phyloP scores from a whole-genome alignment of 73 alveolate genomes.

The Paraurostyla sp. region DNA sequence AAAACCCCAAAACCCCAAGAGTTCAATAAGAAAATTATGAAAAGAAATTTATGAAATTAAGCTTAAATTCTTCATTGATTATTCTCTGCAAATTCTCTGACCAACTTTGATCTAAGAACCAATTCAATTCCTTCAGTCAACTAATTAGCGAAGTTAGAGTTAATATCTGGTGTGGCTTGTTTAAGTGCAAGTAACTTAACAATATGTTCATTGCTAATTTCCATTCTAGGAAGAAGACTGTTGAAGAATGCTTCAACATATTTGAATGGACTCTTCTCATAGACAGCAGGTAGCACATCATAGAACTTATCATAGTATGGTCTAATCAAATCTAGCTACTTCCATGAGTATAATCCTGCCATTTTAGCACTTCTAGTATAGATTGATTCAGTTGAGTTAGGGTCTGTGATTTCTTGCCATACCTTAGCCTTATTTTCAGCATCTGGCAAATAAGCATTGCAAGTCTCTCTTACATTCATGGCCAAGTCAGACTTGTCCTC shows the following conservation, averaged over 20 bases:
- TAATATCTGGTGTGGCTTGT: conserved; percentile 11
- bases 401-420: conserved; percentile 39
- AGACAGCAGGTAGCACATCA: background rate
- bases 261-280: background rate
- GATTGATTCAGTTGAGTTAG: background rate
- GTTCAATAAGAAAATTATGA: too few relatives aligned
- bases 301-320: conserved; percentile 43
- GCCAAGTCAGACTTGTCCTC: conserved; percentile 61
- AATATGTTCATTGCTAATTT: conserved; percentile 23
- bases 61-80: too few relatives aligned
- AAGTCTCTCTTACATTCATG: background rate
- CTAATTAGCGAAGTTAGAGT: background rate
- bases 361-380: conserved; percentile 25
- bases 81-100: conserved; percentile 41
- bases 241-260: conserved; percentile 27
- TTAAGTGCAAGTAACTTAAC: conserved; percentile 29
- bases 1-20: too few relatives aligned
- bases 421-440: conserved; percentile 43
- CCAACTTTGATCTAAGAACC: background rate
- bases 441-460: conserved; percentile 63
- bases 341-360: conserved; percentile 22
- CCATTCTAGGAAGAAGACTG: conserved; percentile 12
- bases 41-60: too few relatives aligned
- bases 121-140: conserved; percentile 31
- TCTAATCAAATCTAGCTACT: background rate